Conservation (phyloP, 768 basidiomycete species). For the Leccinum ochraceum region DNA sequence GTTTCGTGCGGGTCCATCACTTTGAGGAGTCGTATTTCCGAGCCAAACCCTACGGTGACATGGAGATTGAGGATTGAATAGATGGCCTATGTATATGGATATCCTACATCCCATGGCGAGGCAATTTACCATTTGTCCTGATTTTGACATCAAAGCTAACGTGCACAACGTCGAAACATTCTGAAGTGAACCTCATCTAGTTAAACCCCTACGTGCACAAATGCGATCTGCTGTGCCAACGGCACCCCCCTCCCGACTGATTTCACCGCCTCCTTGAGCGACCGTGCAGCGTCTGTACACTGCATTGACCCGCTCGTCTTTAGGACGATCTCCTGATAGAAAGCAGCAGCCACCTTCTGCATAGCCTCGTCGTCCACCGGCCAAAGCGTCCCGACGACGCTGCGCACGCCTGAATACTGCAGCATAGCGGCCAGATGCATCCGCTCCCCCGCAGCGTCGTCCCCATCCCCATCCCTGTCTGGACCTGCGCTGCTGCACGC, state of each 20-base stretch:
- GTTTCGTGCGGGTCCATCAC: conserved; percentile 88
- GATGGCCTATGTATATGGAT: conserved; percentile 8
- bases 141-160: neutral
- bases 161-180: neutral
- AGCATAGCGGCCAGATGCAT: conserved; percentile 37
- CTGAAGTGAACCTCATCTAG: neutral
- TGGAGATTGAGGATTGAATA: conserved; percentile 66
- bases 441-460: conserved; percentile 29
- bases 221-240: conserved; percentile 27
- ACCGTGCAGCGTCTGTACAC: conserved; percentile 19
- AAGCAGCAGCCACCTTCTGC: conserved; percentile 18
- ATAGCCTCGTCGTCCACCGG: conserved; percentile 31
- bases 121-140: conserved; percentile 8
- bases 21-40: conserved; percentile 96
- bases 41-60: conserved; percentile 86
- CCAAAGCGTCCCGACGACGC: conserved; percentile 39
- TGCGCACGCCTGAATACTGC: conserved; percentile 33
- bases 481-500: neutral
- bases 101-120: conserved; percentile 5
- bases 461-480: conserved; percentile 6
- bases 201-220: conserved; percentile 32
- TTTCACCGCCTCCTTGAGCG: conserved; percentile 22
- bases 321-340: conserved; percentile 25
- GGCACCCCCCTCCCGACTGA: conserved; percentile 16
- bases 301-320: conserved; percentile 12